A percentile compares a stretch with the other conserved stretches of the same genome.
Conservation (phyloP, 306 rosid genomes). For the Prunus dulcis region DNA sequence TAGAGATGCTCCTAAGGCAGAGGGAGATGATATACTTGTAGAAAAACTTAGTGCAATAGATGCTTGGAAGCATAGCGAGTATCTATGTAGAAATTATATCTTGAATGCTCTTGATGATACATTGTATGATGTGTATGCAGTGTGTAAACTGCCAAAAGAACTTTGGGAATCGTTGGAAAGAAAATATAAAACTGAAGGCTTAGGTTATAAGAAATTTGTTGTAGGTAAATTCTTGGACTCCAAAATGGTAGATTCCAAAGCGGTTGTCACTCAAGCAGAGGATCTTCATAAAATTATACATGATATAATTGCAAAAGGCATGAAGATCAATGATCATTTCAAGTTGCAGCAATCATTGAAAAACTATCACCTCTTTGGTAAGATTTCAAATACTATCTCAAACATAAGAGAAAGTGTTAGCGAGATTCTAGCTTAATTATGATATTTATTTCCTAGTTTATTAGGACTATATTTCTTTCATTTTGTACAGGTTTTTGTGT, state of each 20-base stretch:
- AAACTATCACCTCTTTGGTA: neutral
- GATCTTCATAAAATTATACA: neutral
- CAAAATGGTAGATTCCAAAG: neutral
- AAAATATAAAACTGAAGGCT: too few relatives aligned
- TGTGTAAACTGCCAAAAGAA: neutral
- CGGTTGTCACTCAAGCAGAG: neutral
- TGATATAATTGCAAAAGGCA: neutral
- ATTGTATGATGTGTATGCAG: neutral
- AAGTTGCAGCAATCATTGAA: neutral
- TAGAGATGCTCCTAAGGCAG: neutral
- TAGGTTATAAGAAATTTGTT: too few relatives aligned
- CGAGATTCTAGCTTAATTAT: too few relatives aligned
- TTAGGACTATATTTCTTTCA: too few relatives aligned
- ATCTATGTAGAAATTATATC: too few relatives aligned
- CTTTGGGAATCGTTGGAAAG: too few relatives aligned
- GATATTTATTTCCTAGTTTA: too few relatives aligned
- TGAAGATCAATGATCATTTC: neutral
- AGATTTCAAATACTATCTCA: neutral
- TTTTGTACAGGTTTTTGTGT: too few relatives aligned
- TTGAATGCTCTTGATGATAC: neutral
- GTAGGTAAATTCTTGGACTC: neutral
- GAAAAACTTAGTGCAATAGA: neutral
- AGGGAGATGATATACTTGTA: neutral
- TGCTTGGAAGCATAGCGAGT: neutral
- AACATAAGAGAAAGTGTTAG: neutral